A percentile compares a stretch with the other conserved stretches of the same genome.
phyloP scores from a whole-genome alignment of 306 rosid genomes.

The Carpinus fangiana region DNA sequence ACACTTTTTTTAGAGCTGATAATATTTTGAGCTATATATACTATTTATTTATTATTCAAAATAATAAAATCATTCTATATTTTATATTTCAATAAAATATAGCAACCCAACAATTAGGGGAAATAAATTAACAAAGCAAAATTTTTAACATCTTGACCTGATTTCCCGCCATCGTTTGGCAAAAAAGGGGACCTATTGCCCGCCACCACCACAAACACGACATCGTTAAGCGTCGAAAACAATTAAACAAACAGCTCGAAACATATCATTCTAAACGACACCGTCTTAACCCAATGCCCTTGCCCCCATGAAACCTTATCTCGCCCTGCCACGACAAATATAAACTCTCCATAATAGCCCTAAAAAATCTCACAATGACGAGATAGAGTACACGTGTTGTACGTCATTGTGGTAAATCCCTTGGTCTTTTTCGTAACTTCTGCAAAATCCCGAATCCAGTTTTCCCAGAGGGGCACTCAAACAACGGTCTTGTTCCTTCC shows the following conservation, averaged over 20 bases:
- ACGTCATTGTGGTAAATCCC: not conserved
- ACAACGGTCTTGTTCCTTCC: constrained; percentile 6
- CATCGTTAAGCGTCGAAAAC: not conserved
- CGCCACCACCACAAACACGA: constrained; percentile 32
- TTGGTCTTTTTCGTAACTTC: constrained; percentile 3
- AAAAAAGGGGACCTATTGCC: constrained; percentile 17
- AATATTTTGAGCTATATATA: too few species aligned
- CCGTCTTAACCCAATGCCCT: constrained; percentile 4
- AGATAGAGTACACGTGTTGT: fast-evolving
- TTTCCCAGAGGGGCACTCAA: constrained; percentile 8
- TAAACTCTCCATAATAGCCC: constrained; percentile 5
- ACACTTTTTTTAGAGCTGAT: too few species aligned
- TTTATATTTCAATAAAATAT: too few species aligned
- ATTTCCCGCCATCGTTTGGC: constrained; percentile 38
- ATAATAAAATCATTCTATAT: too few species aligned
- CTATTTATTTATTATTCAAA: too few species aligned
- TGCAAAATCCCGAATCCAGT: not conserved
- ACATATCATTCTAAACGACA: constrained; percentile 14
- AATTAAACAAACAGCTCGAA: not conserved
- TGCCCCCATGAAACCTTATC: not conserved
- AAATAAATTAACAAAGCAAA: not conserved
- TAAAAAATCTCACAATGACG: not conserved
- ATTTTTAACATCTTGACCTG: not conserved
- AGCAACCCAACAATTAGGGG: too few species aligned
- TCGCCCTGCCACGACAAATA: not conserved